Evolutionary conservation across 768 basidiomycete genomes (phyloP).

Genomic region (Hygrophorus russula): DNA sequence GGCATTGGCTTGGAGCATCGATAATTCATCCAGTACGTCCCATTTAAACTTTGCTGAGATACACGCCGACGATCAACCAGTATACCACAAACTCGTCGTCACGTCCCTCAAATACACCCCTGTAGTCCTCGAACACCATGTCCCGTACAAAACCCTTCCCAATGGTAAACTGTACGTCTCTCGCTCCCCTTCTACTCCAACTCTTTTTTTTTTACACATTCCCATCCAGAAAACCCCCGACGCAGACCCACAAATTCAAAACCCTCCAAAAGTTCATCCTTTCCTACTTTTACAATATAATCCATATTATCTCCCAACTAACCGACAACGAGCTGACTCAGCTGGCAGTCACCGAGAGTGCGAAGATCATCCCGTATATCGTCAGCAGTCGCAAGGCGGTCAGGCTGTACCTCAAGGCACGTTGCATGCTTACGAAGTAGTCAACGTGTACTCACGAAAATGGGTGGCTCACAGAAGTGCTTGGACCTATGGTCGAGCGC

Average conservation of each 20-base stretch:
- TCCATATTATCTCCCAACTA: slow-evolving; percentile 69
- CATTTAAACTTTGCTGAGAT: neutral
- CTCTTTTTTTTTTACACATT: slow-evolving; percentile 1
- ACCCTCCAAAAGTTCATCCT: slow-evolving; percentile 78
- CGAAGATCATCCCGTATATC: slow-evolving; percentile 85
- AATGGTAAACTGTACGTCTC: slow-evolving; percentile 76
- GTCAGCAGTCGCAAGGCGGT: slow-evolving; percentile 75
- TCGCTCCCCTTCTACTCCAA: slow-evolving; percentile 1
- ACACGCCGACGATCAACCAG: slow-evolving; percentile 26
- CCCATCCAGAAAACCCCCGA: slow-evolving; percentile 64
- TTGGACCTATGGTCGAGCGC: slow-evolving; percentile 76
- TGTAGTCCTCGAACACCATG: slow-evolving; percentile 74
- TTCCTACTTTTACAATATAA: slow-evolving; percentile 82
- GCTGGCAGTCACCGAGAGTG: slow-evolving; percentile 72
- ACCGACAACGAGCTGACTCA: slow-evolving; percentile 54
- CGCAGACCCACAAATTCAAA: slow-evolving; percentile 73
- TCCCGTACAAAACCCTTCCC: slow-evolving; percentile 73
- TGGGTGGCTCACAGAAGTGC: slow-evolving; percentile 44
- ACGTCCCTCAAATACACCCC: slow-evolving; percentile 88
- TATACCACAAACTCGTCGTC: slow-evolving; percentile 88
- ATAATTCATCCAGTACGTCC: slow-evolving; percentile 56
- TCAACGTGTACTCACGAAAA: neutral
- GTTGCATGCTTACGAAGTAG: slow-evolving; percentile 1
- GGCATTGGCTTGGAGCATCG: slow-evolving; percentile 76
- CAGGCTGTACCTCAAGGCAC: slow-evolving; percentile 79